These are phyloP conservation scores for Thamnidium elegans DNA, from an alignment of 192 early-diverging fungal genomes.

Conservation along the genomic window DNA sequence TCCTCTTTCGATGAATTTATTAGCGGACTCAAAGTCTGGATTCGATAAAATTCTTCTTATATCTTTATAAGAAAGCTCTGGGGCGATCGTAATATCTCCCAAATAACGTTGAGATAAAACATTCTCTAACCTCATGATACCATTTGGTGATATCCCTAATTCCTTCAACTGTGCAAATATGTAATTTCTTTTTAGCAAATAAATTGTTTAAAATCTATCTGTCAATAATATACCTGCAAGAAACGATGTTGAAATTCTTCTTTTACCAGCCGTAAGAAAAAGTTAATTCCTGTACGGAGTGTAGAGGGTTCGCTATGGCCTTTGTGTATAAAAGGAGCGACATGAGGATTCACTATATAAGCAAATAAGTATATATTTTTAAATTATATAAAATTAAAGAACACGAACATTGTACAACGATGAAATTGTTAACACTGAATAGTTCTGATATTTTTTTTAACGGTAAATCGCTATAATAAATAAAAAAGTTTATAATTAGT, in stretches of 20 bases:
- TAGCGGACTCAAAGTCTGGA: conserved; percentile 51
- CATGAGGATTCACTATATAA: conserved; percentile 69
- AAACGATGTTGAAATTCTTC: conserved; percentile 63
- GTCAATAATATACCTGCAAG: too few relatives aligned
- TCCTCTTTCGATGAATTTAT: conserved; percentile 50
- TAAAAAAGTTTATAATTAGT: too few relatives aligned
- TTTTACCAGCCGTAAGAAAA: conserved; percentile 52
- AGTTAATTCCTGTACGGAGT: conserved; percentile 40
- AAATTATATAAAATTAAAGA: too few relatives aligned
- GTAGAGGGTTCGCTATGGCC: conserved; percentile 44
- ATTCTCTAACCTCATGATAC: conserved; percentile 58
- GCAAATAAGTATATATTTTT: too few relatives aligned
- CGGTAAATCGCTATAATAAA: conserved; percentile 64
- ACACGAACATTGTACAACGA: conserved; percentile 57
- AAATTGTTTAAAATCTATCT: too few relatives aligned
- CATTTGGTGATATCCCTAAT: conserved; percentile 52
- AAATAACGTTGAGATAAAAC: conserved; percentile 75
- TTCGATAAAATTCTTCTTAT: conserved; percentile 63
- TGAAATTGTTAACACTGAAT: conserved; percentile 83
- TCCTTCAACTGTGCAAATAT: conserved; percentile 60
- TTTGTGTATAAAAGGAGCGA: conserved; percentile 71
- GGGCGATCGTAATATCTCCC: conserved; percentile 83
- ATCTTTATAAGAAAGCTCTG: conserved; percentile 53
- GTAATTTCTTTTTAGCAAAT: too few relatives aligned
- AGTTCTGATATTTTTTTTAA: conserved; percentile 77